Percentiles rank a stretch among this genome's conserved stretches.
Conservation (phyloP, 108 stramenopile genomes). For the Nannochloropsis gaditana region DNA sequence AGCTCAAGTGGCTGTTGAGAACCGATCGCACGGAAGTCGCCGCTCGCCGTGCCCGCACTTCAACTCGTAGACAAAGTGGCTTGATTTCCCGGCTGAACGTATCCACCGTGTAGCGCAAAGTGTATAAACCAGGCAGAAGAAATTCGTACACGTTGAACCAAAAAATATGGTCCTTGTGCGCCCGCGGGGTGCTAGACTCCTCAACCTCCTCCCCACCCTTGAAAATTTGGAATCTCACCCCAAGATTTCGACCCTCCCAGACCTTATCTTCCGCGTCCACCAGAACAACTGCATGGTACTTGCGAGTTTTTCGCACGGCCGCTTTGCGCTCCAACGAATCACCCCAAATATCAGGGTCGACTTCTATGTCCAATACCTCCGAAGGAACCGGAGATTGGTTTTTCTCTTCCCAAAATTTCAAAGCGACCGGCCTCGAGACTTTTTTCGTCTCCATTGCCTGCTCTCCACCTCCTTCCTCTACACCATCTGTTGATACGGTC, state of each 20-base stretch:
- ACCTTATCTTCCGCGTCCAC: constrained; percentile 5
- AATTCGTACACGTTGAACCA: constrained; percentile 11
- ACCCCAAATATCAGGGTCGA: constrained; percentile 26
- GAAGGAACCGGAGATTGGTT: constrained; percentile 27
- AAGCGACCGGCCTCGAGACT: neutral
- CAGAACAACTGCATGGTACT: neutral
- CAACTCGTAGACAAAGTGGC: constrained; percentile 10
- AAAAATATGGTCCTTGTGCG: neutral
- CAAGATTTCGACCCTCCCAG: neutral
- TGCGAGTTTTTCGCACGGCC: constrained; percentile 5
- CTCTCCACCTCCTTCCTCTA: constrained; percentile 26
- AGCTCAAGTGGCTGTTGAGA: constrained; percentile 3
- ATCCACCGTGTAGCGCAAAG: neutral
- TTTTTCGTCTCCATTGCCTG: constrained; percentile 2
- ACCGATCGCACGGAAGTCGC: neutral
- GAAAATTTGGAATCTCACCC: constrained; percentile 1
- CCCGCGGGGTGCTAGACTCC: neutral
- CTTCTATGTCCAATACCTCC: constrained; percentile 22
- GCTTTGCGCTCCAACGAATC: constrained; percentile 10
- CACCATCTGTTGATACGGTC: constrained; percentile 25
- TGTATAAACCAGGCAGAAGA: neutral
- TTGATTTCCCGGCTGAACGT: neutral
- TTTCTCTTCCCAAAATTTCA: constrained; percentile 26
- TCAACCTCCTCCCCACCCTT: constrained; percentile 16
- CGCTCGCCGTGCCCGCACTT: neutral